These are phyloP conservation scores for Penicillium tannophilum DNA, from an alignment of 495 filamentous ascomycete species.

Conservation along the genomic window DNA sequence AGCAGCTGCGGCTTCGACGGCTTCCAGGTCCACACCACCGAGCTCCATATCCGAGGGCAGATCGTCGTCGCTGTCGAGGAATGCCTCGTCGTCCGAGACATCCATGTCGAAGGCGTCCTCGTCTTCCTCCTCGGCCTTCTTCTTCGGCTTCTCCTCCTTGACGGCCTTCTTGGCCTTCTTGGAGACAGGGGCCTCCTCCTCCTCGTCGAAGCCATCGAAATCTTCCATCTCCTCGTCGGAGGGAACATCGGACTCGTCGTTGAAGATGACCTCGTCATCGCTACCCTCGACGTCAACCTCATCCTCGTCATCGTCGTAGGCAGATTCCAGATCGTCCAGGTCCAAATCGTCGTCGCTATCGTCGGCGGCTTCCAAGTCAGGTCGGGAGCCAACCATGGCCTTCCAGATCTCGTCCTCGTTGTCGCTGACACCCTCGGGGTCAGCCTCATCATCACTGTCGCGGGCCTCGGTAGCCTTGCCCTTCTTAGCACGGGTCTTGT, in stretches of 20 bases:
- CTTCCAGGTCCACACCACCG: constrained; percentile 35
- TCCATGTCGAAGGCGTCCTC: constrained; percentile 56
- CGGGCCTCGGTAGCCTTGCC: constrained; percentile 43
- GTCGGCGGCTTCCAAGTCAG: constrained; percentile 71
- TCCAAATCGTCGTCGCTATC: constrained; percentile 66
- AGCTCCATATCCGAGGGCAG: constrained; percentile 55
- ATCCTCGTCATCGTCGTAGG: constrained; percentile 53
- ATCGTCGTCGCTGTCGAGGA: constrained; percentile 57
- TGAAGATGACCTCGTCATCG: constrained; percentile 55
- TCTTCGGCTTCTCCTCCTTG: constrained; percentile 37
- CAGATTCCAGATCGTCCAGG: constrained; percentile 65
- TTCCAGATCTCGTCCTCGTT: constrained; percentile 85
- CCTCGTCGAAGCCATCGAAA: constrained; percentile 49
- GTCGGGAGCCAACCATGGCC: constrained; percentile 77
- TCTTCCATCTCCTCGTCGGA: constrained; percentile 51
- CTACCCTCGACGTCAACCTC: constrained; percentile 51
- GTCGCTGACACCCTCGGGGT: constrained; percentile 36
- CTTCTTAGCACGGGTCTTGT: constrained; percentile 63
- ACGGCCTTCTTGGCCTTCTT: constrained; percentile 46
- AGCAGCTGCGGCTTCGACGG: constrained; percentile 37
- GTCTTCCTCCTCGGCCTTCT: constrained; percentile 43
- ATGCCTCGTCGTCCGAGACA: constrained; percentile 53
- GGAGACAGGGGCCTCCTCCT: constrained; percentile 28
- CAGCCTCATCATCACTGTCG: constrained; percentile 27
- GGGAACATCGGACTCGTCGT: constrained; percentile 49